Percentiles rank a stretch among this genome's conserved stretches.
Conservation (phyloP, 805 yeast genomes). For the Kluyveromyces siamensis region DNA sequence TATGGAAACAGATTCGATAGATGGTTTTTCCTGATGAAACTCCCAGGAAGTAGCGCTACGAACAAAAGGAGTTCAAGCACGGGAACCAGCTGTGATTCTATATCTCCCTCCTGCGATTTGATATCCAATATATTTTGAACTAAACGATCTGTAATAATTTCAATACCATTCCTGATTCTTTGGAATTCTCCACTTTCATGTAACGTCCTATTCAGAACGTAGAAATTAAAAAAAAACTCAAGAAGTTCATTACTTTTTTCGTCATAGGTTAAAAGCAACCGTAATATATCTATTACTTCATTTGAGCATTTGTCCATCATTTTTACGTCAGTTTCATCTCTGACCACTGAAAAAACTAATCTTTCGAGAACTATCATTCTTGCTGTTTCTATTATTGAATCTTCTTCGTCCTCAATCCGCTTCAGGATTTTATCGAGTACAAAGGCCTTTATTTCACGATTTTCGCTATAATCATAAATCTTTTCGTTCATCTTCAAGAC, state of each 20-base stretch:
- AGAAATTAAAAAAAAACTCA: slow-evolving; percentile 39
- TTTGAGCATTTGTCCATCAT: slow-evolving; percentile 6
- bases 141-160: slow-evolving; percentile 12
- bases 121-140: slow-evolving; percentile 19
- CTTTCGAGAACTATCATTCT: slow-evolving; percentile 29
- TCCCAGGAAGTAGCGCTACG: slow-evolving; percentile 43
- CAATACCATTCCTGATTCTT: neutral
- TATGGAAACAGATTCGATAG: slow-evolving; percentile 57
- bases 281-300: slow-evolving; percentile 28
- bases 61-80: slow-evolving; percentile 36
- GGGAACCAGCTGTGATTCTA: slow-evolving; percentile 22
- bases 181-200: slow-evolving; percentile 9
- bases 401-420: slow-evolving; percentile 66
- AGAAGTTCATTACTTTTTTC: slow-evolving; percentile 37
- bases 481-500: slow-evolving; percentile 43
- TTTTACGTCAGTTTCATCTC: slow-evolving; percentile 5
- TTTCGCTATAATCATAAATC: slow-evolving; percentile 35
- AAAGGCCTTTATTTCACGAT: slow-evolving; percentile 28
- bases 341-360: slow-evolving; percentile 26
- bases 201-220: slow-evolving; percentile 29
- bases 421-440: slow-evolving; percentile 45
- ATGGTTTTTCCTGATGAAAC: slow-evolving; percentile 57
- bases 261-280: slow-evolving; percentile 30
- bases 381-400: slow-evolving; percentile 37
- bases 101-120: slow-evolving; percentile 23